These are phyloP conservation scores for Podospora sp. DNA, from an alignment of 495 filamentous ascomycete species.

Conservation along the genomic window DNA sequence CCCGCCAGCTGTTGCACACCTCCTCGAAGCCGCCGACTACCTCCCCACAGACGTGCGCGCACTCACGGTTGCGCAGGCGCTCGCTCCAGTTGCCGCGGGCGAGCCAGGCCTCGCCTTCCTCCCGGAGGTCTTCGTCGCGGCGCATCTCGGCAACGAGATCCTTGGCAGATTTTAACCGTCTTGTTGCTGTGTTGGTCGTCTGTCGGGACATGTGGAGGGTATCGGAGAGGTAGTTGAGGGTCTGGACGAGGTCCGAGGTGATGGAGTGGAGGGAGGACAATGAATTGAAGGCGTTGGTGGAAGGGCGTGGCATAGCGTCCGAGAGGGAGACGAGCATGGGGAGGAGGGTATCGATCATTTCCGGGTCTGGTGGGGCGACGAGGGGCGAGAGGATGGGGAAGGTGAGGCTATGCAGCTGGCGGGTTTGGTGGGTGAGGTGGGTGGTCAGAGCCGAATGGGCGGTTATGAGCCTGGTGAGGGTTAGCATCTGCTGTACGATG, in stretches of 20 bases:
- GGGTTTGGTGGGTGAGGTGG: slow-evolving; percentile 82
- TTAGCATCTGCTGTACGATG: slow-evolving; percentile 23
- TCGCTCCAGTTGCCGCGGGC: slow-evolving; percentile 79
- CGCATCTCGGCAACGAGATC: slow-evolving; percentile 83
- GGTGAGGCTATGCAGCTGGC: slow-evolving; percentile 76
- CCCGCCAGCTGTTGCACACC: slow-evolving; percentile 66
- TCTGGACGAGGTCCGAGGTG: slow-evolving; percentile 75
- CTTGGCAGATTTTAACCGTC: slow-evolving; percentile 71
- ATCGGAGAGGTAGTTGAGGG: slow-evolving; percentile 84
- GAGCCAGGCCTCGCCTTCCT: slow-evolving; percentile 80
- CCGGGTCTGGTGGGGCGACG: slow-evolving; percentile 52
- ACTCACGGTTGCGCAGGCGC: slow-evolving; percentile 71
- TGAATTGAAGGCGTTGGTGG: slow-evolving; percentile 57
- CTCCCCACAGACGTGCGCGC: slow-evolving; percentile 74
- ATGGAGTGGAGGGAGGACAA: slow-evolving; percentile 62
- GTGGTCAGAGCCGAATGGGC: slow-evolving; percentile 83
- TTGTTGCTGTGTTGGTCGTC: slow-evolving; percentile 73
- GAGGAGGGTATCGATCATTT: slow-evolving; percentile 67
- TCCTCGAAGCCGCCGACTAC: slow-evolving; percentile 91
- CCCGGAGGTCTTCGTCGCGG: slow-evolving; percentile 75
- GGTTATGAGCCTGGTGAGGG: slow-evolving; percentile 69
- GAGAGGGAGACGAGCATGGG: slow-evolving; percentile 61
- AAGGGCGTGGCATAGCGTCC: slow-evolving; percentile 58
- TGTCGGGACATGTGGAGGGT: slow-evolving; percentile 93
- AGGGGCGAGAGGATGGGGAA: slow-evolving; percentile 70